A percentile compares a stretch with the other conserved stretches of the same genome.
These are phyloP conservation scores for Malus hybrid DNA, from an alignment of 331 rosid species.

Conservation along the genomic window DNA sequence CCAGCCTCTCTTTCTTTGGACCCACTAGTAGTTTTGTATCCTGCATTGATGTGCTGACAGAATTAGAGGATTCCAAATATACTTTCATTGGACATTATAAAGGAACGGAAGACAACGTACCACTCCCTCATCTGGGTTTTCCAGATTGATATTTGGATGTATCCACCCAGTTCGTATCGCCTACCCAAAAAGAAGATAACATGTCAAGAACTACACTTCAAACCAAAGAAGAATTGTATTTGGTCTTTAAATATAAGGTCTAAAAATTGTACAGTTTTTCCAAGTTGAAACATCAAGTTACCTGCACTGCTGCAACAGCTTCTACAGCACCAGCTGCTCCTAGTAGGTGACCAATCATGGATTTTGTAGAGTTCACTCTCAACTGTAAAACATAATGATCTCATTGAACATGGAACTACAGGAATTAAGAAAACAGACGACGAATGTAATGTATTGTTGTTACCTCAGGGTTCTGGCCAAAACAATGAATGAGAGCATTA, in stretches of 20 bases:
- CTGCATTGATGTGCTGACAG: slow-evolving; percentile 28
- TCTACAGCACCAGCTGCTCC: slow-evolving; percentile 98
- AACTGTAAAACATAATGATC: slow-evolving; percentile 42
- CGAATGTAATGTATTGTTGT: background rate
- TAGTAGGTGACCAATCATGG: slow-evolving; percentile 94
- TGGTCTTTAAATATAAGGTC: background rate
- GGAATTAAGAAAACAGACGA: background rate
- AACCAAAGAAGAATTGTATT: background rate
- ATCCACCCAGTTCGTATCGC: slow-evolving; percentile 96
- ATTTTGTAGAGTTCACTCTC: slow-evolving; percentile 82
- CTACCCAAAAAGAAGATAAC: slow-evolving; percentile 27
- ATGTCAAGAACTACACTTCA: slow-evolving; percentile 5
- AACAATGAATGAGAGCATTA: slow-evolving; percentile 78
- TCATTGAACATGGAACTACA: slow-evolving; percentile 2
- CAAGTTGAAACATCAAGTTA: slow-evolving; percentile 6
- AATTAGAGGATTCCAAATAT: slow-evolving; percentile 15
- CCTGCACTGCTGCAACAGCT: slow-evolving; percentile 96
- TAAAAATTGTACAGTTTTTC: background rate
- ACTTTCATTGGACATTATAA: background rate
- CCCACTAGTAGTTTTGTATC: slow-evolving; percentile 74
- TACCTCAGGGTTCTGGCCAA: slow-evolving; percentile 82
- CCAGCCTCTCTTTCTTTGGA: slow-evolving; percentile 73
- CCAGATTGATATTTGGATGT: slow-evolving; percentile 91
- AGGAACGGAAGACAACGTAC: slow-evolving; percentile 33
- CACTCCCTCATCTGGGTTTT: slow-evolving; percentile 82